Percentiles rank a stretch among this genome's conserved stretches.
phyloP scores from a whole-genome alignment of 2,329 filamentous ascomycete species.

The Colletotrichum orchidophilum region DNA sequence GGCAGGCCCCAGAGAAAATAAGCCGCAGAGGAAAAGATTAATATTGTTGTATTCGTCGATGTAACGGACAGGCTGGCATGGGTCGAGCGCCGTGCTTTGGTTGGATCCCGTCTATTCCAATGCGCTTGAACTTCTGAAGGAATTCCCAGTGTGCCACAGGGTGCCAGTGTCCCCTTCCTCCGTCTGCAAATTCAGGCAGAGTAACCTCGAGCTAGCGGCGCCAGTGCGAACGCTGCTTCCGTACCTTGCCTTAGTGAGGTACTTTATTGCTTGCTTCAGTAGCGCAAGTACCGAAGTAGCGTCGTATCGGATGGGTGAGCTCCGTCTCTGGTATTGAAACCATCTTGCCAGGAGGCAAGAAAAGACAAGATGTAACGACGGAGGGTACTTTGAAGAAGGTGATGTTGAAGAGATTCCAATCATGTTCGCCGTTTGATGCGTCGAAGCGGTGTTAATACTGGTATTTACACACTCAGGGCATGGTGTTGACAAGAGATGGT shows the following conservation, averaged over 20 bases:
- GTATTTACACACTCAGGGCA: neutral
- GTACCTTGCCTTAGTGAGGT: slow-evolving; percentile 32
- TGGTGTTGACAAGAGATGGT: neutral
- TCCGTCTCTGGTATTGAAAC: neutral
- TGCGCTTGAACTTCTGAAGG: neutral
- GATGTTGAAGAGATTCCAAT: neutral
- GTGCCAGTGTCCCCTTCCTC: neutral
- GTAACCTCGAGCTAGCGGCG: slow-evolving; percentile 19
- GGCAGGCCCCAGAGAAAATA: slow-evolving; percentile 11
- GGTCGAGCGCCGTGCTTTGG: neutral
- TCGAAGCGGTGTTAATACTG: neutral
- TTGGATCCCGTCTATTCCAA: neutral
- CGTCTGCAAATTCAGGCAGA: neutral
- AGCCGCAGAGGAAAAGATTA: neutral
- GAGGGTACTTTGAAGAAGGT: neutral
- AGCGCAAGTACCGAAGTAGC: neutral
- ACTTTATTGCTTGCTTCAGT: neutral
- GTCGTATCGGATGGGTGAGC: neutral
- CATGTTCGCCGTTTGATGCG: neutral
- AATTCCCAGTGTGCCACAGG: neutral
- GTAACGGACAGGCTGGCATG: neutral
- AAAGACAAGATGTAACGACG: too few species aligned
- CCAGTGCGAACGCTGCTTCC: slow-evolving; percentile 22
- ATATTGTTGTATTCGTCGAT: neutral
- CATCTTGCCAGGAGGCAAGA: neutral